These are phyloP conservation scores for Aspergillus thermomutatus DNA, from an alignment of 2,329 filamentous ascomycete species.

Conservation along the genomic window DNA sequence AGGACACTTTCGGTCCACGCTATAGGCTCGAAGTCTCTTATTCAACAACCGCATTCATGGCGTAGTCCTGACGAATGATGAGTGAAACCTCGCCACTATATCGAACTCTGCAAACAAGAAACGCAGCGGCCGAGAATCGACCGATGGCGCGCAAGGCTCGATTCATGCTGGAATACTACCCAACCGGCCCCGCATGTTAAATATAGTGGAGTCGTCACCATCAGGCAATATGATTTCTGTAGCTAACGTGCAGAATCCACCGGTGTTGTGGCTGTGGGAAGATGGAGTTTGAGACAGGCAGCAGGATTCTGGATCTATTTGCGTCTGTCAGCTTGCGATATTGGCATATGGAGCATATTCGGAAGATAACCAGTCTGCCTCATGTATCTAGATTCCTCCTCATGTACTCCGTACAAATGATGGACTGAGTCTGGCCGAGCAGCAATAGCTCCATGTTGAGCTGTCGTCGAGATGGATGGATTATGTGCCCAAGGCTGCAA, in stretches of 20 bases:
- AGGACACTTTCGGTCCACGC: too few relatives aligned
- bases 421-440: background rate
- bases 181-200: background rate
- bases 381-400: background rate
- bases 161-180: background rate
- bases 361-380: too few relatives aligned
- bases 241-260: background rate
- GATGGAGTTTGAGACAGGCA: background rate
- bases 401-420: too few relatives aligned
- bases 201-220: background rate
- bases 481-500: background rate
- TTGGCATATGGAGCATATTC: background rate
- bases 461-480: background rate
- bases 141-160: background rate
- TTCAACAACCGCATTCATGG: too few relatives aligned
- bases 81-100: too few relatives aligned
- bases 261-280: background rate
- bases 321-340: background rate
- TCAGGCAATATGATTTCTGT: background rate
- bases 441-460: background rate
- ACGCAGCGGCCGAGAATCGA: too few relatives aligned
- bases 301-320: background rate
- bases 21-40: too few relatives aligned
- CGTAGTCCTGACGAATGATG: too few relatives aligned
- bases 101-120: too few relatives aligned